These are phyloP conservation scores for Pulveroboletus sp. DNA, from an alignment of 768 basidiomycete species.

Conservation along the genomic window DNA sequence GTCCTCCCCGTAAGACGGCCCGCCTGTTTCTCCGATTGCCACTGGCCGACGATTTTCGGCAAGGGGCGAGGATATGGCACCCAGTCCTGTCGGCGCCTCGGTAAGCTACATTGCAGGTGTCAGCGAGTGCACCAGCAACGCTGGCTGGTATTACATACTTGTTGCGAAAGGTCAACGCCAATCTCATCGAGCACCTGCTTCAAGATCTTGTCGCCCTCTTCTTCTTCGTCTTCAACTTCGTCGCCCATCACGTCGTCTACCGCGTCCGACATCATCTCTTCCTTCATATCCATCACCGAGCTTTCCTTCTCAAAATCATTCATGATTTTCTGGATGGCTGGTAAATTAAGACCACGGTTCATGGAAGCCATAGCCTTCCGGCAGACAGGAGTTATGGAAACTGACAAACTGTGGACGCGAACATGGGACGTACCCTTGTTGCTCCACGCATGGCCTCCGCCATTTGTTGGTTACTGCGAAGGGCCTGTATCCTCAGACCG, in stretches of 20 bases:
- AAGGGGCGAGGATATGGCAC: conserved; percentile 52
- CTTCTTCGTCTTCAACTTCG: conserved; percentile 89
- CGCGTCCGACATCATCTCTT: conserved; percentile 99
- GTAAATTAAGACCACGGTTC: conserved; percentile 94
- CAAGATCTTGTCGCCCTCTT: conserved; percentile 91
- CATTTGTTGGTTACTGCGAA: conserved; percentile 98
- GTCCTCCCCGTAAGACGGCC: conserved; percentile 33
- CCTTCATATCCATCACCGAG: conserved; percentile 99
- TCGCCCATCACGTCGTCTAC: conserved; percentile 97
- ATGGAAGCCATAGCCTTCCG: conserved; percentile 93
- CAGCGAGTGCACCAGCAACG: conserved; percentile 1
- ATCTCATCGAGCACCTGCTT: conserved; percentile 97
- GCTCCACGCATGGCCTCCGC: conserved; percentile 99
- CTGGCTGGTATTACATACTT: conserved; percentile 39
- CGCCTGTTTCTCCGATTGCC: conserved; percentile 66
- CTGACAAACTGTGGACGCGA: background rate
- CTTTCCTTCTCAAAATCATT: conserved; percentile 97
- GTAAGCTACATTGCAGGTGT: conserved; percentile 51
- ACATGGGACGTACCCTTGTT: conserved; percentile 67
- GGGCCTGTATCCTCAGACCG: conserved; percentile 88
- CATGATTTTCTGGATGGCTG: conserved; percentile 93
- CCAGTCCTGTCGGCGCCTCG: conserved; percentile 75
- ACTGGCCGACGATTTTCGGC: conserved; percentile 71
- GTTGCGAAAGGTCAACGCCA: conserved; percentile 85
- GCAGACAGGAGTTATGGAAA: conserved; percentile 1